These are phyloP conservation scores for Cladosporium colombiae DNA, from an alignment of 2,329 filamentous ascomycete genomes.

Conservation along the genomic window DNA sequence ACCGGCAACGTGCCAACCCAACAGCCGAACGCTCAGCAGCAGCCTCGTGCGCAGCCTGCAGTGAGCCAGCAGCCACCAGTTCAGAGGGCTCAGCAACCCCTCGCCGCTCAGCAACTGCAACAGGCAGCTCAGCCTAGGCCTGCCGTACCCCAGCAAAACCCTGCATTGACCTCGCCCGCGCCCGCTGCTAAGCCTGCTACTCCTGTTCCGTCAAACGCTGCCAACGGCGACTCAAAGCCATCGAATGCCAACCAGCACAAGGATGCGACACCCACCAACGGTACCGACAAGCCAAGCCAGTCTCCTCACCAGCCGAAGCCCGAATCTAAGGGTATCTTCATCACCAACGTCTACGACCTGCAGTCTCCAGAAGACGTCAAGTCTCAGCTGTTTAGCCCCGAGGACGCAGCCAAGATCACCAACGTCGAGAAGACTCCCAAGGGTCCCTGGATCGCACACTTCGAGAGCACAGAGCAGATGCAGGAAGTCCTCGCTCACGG, in stretches of 20 bases:
- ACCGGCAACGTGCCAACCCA: constrained; percentile 43
- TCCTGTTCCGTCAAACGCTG: constrained; percentile 44
- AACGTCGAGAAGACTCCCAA: constrained; percentile 70
- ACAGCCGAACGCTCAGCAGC: constrained; percentile 39
- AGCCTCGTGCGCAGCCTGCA: constrained; percentile 30
- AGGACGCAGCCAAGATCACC: constrained; percentile 78
- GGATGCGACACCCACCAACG: constrained; percentile 49
- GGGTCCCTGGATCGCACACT: constrained; percentile 82
- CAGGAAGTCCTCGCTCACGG: constrained; percentile 75
- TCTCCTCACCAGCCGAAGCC: constrained; percentile 41
- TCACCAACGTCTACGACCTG: constrained; percentile 80
- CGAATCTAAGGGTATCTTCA: constrained; percentile 80
- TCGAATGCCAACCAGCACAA: constrained; percentile 37
- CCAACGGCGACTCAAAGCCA: constrained; percentile 33
- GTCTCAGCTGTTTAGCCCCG: constrained; percentile 72
- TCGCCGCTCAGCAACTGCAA: constrained; percentile 26
- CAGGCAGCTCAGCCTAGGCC: constrained; percentile 32
- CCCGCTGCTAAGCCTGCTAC: constrained; percentile 51
- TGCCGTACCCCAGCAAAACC: constrained; percentile 25
- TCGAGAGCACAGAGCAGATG: constrained; percentile 76
- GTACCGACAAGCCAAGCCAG: constrained; percentile 46
- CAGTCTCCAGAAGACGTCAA: constrained; percentile 74
- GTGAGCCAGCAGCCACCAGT: constrained; percentile 34
- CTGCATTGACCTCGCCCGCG: constrained; percentile 18
- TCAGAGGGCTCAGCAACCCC: constrained; percentile 27